Base-by-base conservation (phyloP, 345 rosid species). In the Eutrema heterophyllum region DNA sequence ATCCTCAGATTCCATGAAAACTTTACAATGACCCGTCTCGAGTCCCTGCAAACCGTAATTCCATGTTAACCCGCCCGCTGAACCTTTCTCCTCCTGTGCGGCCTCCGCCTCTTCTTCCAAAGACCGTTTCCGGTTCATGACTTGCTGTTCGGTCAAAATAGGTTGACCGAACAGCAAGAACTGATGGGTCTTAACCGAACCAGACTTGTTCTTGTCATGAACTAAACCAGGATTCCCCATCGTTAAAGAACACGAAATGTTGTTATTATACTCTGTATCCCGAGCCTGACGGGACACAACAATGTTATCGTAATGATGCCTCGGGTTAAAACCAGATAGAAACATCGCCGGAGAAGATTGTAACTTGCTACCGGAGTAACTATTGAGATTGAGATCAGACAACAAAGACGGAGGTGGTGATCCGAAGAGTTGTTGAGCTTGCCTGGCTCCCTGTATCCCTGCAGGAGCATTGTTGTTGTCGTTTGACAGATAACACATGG, bases 391-490 rank as follows among this genome's bases (percentile, higher is more conserved):
- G 84, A 84, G 85, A 72, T 84, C 84, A 50, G 93, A 78, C 81
- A 77, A 77, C 77, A 65, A 71, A 79, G 87, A 78, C 83, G 92
- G 80, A 81, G 83, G 68, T 70, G 90, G 75, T 80, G 83, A 70
- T 80, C 93, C 97, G 64, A 57, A 77, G 68, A 65, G 77, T 65
- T 85, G 84, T 67, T 88, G 90, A 80, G 89, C 85, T 83, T 95
- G 99, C 99, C 99, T 95, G 99, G 99, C 93, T 92, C 99, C 99
- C 99, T 92, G 99, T 87, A 95, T 92, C 81, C 97, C 86, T 83
- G 93, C 95, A 88, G 98, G 88, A 89, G 91, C 81, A 18, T 72
- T 78, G 30, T 59, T 70, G 56, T 48, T 40, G 51, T 41, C 83
- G 44, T 86, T 59, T n/a, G 69, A 83, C 57, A 88, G 80, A 84